Conservation (phyloP, 495 filamentous ascomycete genomes). For the Chaetomium tenue region DNA sequence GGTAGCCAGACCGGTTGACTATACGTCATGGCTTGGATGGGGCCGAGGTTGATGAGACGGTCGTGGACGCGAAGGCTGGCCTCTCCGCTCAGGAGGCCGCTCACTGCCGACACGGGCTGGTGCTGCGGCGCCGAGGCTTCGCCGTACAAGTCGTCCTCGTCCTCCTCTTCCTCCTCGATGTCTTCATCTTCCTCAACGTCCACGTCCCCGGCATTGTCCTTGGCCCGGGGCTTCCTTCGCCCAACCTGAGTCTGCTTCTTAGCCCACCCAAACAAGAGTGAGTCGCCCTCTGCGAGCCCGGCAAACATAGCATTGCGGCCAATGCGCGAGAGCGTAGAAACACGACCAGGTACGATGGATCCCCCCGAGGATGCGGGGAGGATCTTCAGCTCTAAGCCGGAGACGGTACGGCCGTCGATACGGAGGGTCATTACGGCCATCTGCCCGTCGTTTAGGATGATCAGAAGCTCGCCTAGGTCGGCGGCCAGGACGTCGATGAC, state of each 20-base stretch:
- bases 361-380: slow-evolving; percentile 61
- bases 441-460: slow-evolving; percentile 76
- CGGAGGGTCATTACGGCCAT: slow-evolving; percentile 76
- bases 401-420: slow-evolving; percentile 90
- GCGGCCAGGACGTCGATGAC: slow-evolving; percentile 69
- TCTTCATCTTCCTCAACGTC: slow-evolving; percentile 45
- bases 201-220: slow-evolving; percentile 54
- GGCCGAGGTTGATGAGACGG: slow-evolving; percentile 68
- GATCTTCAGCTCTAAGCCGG: slow-evolving; percentile 68
- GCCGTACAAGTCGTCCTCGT: slow-evolving; percentile 60
- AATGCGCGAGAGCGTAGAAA: slow-evolving; percentile 67
- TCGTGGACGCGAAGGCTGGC: slow-evolving; percentile 78
- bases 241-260: slow-evolving; percentile 54
- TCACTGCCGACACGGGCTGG: slow-evolving; percentile 29
- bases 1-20: slow-evolving; percentile 50
- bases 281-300: slow-evolving; percentile 82
- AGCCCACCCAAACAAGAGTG: slow-evolving; percentile 75
- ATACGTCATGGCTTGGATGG: slow-evolving; percentile 68
- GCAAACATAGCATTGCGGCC: slow-evolving; percentile 74
- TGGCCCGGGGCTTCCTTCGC: slow-evolving; percentile 47
- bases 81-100: slow-evolving; percentile 51
- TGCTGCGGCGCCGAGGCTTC: slow-evolving; percentile 55
- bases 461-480: slow-evolving; percentile 74
- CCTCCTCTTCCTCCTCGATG: slow-evolving; percentile 54
- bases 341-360: slow-evolving; percentile 56